Conservation (phyloP, 1,284 basidiomycete species). For the Dichomitus squalens region DNA sequence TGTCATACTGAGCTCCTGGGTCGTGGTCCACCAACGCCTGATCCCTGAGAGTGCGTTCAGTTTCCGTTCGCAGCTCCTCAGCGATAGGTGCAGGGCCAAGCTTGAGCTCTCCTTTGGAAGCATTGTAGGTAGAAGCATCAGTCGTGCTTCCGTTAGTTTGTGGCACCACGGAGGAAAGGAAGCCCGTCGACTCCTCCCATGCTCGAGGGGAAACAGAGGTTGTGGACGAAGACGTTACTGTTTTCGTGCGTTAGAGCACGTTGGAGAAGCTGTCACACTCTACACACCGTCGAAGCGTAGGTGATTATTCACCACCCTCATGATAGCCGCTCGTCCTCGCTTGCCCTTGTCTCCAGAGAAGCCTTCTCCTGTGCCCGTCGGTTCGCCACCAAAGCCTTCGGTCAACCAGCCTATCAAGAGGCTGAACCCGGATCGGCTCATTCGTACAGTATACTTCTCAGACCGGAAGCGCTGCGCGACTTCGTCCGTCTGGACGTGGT, state of each 20-base stretch:
- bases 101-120: constrained; percentile 75
- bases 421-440: constrained; percentile 92
- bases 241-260: constrained; percentile 29
- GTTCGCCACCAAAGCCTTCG: constrained; percentile 87
- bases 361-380: constrained; percentile 78
- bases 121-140: constrained; percentile 65
- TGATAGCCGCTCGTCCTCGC: constrained; percentile 80
- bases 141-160: constrained; percentile 46
- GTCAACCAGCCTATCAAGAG: constrained; percentile 96
- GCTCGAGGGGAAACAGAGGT: constrained; percentile 60
- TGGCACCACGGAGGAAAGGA: constrained; percentile 77
- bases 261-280: too few species aligned
- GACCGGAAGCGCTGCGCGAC: constrained; percentile 85
- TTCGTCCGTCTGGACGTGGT: constrained; percentile 85
- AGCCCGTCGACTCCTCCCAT: constrained; percentile 84
- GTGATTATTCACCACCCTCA: constrained; percentile 94
- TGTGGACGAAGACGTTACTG: constrained; percentile 73
- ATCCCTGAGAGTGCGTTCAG: constrained; percentile 72
- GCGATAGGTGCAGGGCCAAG: constrained; percentile 80
- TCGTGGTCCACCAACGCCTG: constrained; percentile 74
- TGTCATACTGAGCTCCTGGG: constrained; percentile 63
- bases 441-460: constrained; percentile 89
- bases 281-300: constrained; percentile 85
- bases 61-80: constrained; percentile 80
- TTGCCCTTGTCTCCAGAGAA: constrained; percentile 83